Evolutionary conservation across 106 monocot genomes (phyloP), one percentile per base, ranked within the genome.

Genomic region (Dendrobium nobile): DNA sequence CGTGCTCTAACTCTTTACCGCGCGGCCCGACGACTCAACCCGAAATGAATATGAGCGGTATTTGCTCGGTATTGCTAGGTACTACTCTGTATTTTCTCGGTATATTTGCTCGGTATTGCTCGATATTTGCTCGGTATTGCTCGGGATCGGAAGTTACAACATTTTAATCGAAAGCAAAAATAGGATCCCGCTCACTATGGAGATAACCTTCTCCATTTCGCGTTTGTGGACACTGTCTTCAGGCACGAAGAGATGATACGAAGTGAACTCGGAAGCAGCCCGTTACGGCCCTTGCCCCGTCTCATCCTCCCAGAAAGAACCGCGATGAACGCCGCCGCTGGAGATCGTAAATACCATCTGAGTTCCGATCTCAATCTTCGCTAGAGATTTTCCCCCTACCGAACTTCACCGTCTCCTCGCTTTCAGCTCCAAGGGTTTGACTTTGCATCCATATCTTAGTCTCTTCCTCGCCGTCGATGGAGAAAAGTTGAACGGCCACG

Each of bases 171-270:
- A 1, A 28, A 28, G 28, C 28, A 28, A 28, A 28, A 28, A 28
- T 0, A 28, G 28, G 28, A 28, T 28, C 28, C 28, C 28, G 28
- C 28, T 28, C 28, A 0, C 28, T 28, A 1, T 28, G 28, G 28
- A 28, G 28, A 28, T 28, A 28, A 28, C 28, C 28, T 28, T 28
- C 28, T 28, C 28, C 28, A 28, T 28, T 28, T 28, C 28, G 92
- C 94, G 94, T 98, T 98, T 45, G 84, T 81, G 22, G 97, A 94
- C 4, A 98, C 94, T 79, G 94, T 92, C 92, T 92, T 98, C 75
- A 98, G 77, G 87, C 97, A 98, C 20, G 97, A 92, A 24, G 97
- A 98, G 43, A 98, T 94, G 43, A 98, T 94, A 80, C 94, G 61
- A 51, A 98, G 78, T 83, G 97, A 98, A 84, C 80, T 91, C 45